phyloP scores from a whole-genome alignment of 2,329 filamentous ascomycete species.

The Trichoderma sp. region DNA sequence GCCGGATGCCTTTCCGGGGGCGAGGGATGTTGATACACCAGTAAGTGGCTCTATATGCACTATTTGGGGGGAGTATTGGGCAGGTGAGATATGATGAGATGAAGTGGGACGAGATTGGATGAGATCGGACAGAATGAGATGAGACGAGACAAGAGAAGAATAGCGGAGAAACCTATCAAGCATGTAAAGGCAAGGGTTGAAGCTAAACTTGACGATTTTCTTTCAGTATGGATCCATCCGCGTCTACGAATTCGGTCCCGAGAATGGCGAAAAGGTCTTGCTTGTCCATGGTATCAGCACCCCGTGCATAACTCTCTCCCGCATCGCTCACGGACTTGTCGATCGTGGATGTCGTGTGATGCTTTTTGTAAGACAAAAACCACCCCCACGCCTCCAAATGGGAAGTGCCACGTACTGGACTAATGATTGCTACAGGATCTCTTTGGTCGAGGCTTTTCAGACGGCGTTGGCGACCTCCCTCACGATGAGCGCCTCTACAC shows the following conservation, averaged over 20 bases:
- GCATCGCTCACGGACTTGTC: slow-evolving; percentile 65
- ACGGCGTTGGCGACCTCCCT: slow-evolving; percentile 62
- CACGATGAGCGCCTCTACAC: slow-evolving; percentile 74
- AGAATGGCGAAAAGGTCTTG: slow-evolving; percentile 69
- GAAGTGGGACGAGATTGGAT: neutral
- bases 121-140: neutral
- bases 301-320: slow-evolving; percentile 69
- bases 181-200: neutral
- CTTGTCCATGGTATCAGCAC: slow-evolving; percentile 84
- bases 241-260: slow-evolving; percentile 80
- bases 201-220: slow-evolving; percentile 6
- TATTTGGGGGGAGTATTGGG: neutral
- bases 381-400: neutral
- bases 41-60: slow-evolving; percentile 36
- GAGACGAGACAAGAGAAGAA: neutral
- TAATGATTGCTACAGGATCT: slow-evolving; percentile 50
- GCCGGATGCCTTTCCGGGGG: slow-evolving; percentile 67
- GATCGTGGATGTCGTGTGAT: slow-evolving; percentile 73
- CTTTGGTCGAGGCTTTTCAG: slow-evolving; percentile 66
- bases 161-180: neutral
- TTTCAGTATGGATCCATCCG: slow-evolving; percentile 66
- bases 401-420: neutral
- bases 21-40: slow-evolving; percentile 68
- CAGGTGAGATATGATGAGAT: neutral
- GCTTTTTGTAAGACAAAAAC: slow-evolving; percentile 58